Evolutionary conservation across 2,329 filamentous ascomycete species (phyloP), one percentile per base, ranked within the genome.

Genomic region (Nothopassalora personata): DNA sequence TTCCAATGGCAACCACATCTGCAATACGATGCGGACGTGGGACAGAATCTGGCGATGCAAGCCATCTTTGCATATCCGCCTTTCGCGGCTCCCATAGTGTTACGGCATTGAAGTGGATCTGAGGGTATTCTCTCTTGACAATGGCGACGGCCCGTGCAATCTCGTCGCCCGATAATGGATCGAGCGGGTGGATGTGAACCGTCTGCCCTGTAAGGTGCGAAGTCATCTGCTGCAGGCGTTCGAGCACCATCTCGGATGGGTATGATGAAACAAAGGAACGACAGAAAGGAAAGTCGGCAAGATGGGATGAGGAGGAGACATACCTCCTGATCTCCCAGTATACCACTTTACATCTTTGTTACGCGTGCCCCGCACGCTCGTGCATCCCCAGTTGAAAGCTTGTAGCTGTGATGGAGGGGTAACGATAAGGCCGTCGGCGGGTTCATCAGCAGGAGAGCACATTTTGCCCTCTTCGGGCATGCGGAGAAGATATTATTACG

Each of bases 61-160:
- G 76, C 90, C 90, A 96, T 60, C 82, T 83, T 71, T 86, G 80
- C 89, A 96, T 91, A 67, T 91, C 86, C 49, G 82, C 85, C 80
- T 96, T 96, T 64, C 87, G 87, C 52, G 91, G 91, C 79, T 96
- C 91, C 68, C 86, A 87, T 30, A 96, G 79, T 2, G 90, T 89
- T 57, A 96, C 86, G 2, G 91, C 89, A 78, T 96, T 94, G 83
- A 92, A 96, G 74, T 86, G 85, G 60, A 95, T 81, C 52, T 87
- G 80, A 58, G 84, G 80, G 72, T 96, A 81, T 60, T 87, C 81
- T 67, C 86, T 84, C 61, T 85, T 86, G 64, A 96, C 80, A 33
- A 90, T 78, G 1, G 81, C 76, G 53, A 91, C 87, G 6, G 86
- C 85, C 19, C 81, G 76, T 67, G 88, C 86, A 66, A 96, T 95